Evolutionary conservation across 352 stramenopile species (phyloP), one percentile per base, ranked within the genome.

Genomic region (Globisporangium apiculatum): DNA sequence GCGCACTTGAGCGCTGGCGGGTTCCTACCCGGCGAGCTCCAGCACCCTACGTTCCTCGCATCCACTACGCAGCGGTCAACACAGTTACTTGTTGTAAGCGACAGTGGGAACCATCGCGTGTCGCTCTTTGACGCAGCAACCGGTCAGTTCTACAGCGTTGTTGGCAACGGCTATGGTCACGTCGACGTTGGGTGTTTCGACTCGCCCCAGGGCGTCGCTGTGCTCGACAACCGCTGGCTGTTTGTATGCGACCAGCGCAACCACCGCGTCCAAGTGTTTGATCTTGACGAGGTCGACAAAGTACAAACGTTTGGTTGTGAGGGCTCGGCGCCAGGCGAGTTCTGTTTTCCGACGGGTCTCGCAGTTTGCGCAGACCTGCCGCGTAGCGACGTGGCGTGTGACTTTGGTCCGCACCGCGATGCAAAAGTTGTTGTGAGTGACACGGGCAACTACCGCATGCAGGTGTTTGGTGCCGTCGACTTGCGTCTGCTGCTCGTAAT

Each of bases 191-290:
- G 71, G 0, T 82, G 68, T 37, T 62, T 89, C 0, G 64, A 91
- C 51, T 84, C 79, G 1, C 79, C 79, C 7, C 71, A 86, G 53
- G 77, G 79, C 0, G 36, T 89, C 31, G 66, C 71, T 3, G 68
- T 89, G 24, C 71, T 61, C 18, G 63, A 76, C 2, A 65, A 83
- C 18, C 60, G 51, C 12, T 58, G 66, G 49, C 56, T 89, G 11
- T 89, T 71, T 41, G 67, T 89, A 5, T 77, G 64, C 38, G 81
- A 91, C 56, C 76, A 91, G 37, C 68, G 67, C 45, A 91, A 91
- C 52, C 80, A 91, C 55, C 78, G 78, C 31, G 46, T 91, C 7
- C 76, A 87, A 62, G 54, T 83, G 1, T 89, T 86, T 36, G 69
- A 86, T 43, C 42, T 91, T 8, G 5, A 24, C 9, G 49, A 18